Base-by-base conservation (phyloP, 2,329 filamentous ascomycete genomes). In the Microdochium paspali region DNA sequence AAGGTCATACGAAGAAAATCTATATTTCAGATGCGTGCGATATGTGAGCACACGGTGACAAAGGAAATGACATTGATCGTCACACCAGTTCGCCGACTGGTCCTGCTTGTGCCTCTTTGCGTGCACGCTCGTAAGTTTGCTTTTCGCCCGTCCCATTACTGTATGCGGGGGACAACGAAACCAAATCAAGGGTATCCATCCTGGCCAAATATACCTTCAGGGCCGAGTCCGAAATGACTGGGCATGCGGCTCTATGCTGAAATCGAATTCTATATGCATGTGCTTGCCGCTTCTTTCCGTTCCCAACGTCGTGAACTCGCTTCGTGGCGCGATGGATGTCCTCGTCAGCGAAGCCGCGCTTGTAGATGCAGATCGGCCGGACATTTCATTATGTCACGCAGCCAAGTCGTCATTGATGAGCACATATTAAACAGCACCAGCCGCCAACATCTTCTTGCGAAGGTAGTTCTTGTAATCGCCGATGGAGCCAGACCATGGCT, bases 401-500 rank as follows among this genome's bases (percentile, higher is more conserved):
- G 26, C 26, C 26, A 28, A 28, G 15, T 40, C 6, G 6, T 18
- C 18, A 9, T 40, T 20, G 20, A 3, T 9, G 23, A 5, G 18
- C 20, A 21, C 49, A n/a, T 13, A 61, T 77, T 87, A 94, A 65
- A 97, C 90, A 56, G 88, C 87, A 67, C 91, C 91, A 48, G 81
- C 72, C 43, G 80, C 80, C 63, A 95, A 73, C 93, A 98, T 98
- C 88, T 97, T 97, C 84, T 97, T 97, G 66, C 91, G 85, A 62
- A 98, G 80, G 72, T 96, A 82, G 74, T 94, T 87, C 87, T 98
- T 98, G 87, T 98, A 98, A 51, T 90, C 84, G 58, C 84, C 85
- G 62, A 98, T 98, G 54, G 71, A 74, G 60, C 91, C 91, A 53
- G 91, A 84, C 93, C 93, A 98, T 61, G 81, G 72, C 59, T 79